Conservation (phyloP, 352 stramenopile species). For the Pythium phragmitis region DNA sequence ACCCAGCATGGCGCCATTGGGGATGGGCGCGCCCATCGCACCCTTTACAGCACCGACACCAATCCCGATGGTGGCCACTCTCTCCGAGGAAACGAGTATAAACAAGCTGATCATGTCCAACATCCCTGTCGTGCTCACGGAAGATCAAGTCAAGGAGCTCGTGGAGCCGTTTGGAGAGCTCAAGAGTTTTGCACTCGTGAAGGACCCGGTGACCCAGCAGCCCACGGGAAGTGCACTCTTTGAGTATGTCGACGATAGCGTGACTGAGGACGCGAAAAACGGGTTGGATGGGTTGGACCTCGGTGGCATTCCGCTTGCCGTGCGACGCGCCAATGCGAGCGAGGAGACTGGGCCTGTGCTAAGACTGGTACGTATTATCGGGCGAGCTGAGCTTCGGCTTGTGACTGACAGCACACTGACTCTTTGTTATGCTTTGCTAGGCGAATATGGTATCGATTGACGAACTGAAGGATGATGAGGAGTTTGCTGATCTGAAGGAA, state of each 20-base stretch:
- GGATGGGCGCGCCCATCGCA: not conserved
- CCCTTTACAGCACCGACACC: conserved; percentile 1
- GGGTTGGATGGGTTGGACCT: conserved; percentile 81
- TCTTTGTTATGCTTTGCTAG: conserved; percentile 23
- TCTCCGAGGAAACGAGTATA: conserved; percentile 8
- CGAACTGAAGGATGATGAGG: conserved; percentile 83
- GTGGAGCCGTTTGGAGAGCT: conserved; percentile 81
- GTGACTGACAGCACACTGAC: not conserved
- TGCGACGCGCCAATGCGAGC: conserved; percentile 51
- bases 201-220: conserved; percentile 42
- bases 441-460: conserved; percentile 85
- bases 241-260: conserved; percentile 66
- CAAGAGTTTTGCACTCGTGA: conserved; percentile 65
- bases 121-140: conserved; percentile 70
- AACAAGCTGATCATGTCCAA: conserved; percentile 82
- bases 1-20: not conserved
- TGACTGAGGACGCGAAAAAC: conserved; percentile 58
- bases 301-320: conserved; percentile 58
- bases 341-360: conserved; percentile 57
- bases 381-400: not conserved
- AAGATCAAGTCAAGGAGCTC: conserved; percentile 82
- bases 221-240: conserved; percentile 77
- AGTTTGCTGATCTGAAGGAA: conserved; percentile 87
- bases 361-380: conserved; percentile 52
- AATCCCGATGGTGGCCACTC: not conserved